Evolutionary conservation across 768 basidiomycete genomes (phyloP), one percentile per base, ranked within the genome.

Genomic region (Xerocomellus dryophilus): DNA sequence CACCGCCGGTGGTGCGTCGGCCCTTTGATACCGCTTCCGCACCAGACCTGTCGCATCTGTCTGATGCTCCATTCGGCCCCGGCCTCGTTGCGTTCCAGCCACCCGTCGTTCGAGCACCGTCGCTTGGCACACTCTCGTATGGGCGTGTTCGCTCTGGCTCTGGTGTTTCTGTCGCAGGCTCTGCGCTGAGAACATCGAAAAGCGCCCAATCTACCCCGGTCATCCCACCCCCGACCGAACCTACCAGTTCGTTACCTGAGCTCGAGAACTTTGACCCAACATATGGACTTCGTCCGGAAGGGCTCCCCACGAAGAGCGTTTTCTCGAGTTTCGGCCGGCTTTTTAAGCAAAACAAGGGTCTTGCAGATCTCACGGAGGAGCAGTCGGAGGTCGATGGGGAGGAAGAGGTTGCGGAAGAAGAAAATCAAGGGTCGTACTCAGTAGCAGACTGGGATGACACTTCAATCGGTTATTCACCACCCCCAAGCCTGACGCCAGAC

Each of bases 181-280:
- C 67, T 14, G 48, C 65, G 47, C 65, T 67, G 43, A 67, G 68
- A 41, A 60, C 68, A 29, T 53, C 58, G 8, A 54, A 45, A 25
- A 63, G 60, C 43, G 54, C 53, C 8, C 57, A 60, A 18, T 42
- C 68, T 41, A 54, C 43, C 50, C 57, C 69, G 5, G 60, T 58
- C 18, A 50, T 47, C 55, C 62, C 53, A 56, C 60, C 59, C 36
- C 57, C 39, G 36, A 32, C 51, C 5, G 68, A 71, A 58, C 35
- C 69, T 63, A 52, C 58, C 39, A 56, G 61, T 43, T 57, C 73
- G 48, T 66, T 71, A 51, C 70, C 73, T 6, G 76, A 77, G 23
- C 65, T 93, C 31, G 94, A 97, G 72, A 85, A 90, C 56, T 97
- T 90, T 69, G 96, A 98, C 64, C 96, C 94, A 1, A 98, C 96